A percentile compares a stretch with the other conserved stretches of the same genome.
phyloP scores from a whole-genome alignment of 352 stramenopile genomes.

The Phytophthora crassamura region DNA sequence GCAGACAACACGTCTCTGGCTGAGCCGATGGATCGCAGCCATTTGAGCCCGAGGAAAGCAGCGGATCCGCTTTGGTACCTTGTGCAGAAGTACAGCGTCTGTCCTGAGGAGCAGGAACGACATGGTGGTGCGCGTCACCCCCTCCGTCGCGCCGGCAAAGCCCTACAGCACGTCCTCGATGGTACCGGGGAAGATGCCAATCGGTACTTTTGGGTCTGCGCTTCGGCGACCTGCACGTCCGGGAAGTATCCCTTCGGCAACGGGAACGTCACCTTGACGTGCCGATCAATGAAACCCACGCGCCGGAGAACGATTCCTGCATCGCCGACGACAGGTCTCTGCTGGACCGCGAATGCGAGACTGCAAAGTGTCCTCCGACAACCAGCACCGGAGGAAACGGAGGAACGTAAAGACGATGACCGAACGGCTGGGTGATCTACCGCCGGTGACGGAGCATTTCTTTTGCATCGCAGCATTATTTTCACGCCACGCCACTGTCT shows the following conservation, averaged over 20 bases:
- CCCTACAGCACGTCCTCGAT: constrained; percentile 33
- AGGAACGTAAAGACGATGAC: constrained; percentile 9
- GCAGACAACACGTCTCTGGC: constrained; percentile 35
- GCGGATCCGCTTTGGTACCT: constrained; percentile 26
- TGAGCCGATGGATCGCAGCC: constrained; percentile 17
- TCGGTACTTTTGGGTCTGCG: constrained; percentile 14
- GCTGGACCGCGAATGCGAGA: constrained; percentile 2
- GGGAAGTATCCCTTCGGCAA: constrained; percentile 25
- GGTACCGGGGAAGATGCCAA: constrained; percentile 24
- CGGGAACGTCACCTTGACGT: constrained; percentile 16
- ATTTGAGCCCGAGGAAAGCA: constrained; percentile 51
- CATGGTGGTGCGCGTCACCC: constrained; percentile 31
- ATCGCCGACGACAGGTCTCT: background rate
- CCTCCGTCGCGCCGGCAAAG: constrained; percentile 23
- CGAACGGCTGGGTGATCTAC: constrained; percentile 1
- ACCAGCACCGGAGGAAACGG: background rate
- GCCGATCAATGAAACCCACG: background rate
- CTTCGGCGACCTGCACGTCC: constrained; percentile 8
- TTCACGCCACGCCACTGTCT: too few species aligned
- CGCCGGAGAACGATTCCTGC: constrained; percentile 18
- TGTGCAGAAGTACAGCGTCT: constrained; percentile 38
- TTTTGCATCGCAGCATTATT: too few species aligned
- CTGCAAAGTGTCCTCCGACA: background rate
- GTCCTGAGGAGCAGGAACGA: constrained; percentile 30
- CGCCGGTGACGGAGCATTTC: background rate